Evolutionary conservation across 1,284 basidiomycete genomes (phyloP), one percentile per base, ranked within the genome.

Genomic region (Xerocomus cyaneibrunnescens): DNA sequence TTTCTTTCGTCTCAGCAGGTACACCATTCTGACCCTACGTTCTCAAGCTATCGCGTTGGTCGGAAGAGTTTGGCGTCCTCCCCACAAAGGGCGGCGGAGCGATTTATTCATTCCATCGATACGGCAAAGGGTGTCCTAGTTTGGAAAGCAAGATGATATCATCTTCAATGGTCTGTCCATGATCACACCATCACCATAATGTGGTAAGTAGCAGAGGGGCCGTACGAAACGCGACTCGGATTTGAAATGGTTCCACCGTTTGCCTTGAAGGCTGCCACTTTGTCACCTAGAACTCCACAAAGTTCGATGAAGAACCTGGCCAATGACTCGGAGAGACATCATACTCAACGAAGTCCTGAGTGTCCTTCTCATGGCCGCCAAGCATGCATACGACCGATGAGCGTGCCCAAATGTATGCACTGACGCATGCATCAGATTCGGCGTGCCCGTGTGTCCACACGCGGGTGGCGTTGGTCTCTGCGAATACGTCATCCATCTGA

Each of bases 391-490:
- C n/a, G n/a, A n/a, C n/a, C n/a, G n/a, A n/a, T n/a, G n/a, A n/a
- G n/a, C n/a, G n/a, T n/a, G n/a, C n/a, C n/a, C n/a, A n/a, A n/a
- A n/a, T n/a, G n/a, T n/a, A n/a, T n/a, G n/a, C n/a, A n/a, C n/a
- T n/a, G n/a, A n/a, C n/a, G n/a, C n/a, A n/a, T n/a, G n/a, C n/a
- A n/a, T n/a, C n/a, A n/a, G n/a, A n/a, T n/a, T n/a, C n/a, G n/a
- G n/a, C n/a, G 78, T 94, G n/a, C 84, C 89, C 3, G 92, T 97
- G 8, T 96, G 93, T 66, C 94, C 93, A 5, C 94, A 98, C 66
- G 93, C 94, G 1, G 94, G 94, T 30, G 93, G 94, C 60, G 92
- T 97, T 32, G 94, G 94, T 8, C 77, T 97, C 16, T 96, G 94
- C 69, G 94, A 97, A 77, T 92, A 94, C 70, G 91, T 93, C 32